phyloP scores from a whole-genome alignment of 2,329 filamentous ascomycete genomes.

The Lasiodiplodia sp. region DNA sequence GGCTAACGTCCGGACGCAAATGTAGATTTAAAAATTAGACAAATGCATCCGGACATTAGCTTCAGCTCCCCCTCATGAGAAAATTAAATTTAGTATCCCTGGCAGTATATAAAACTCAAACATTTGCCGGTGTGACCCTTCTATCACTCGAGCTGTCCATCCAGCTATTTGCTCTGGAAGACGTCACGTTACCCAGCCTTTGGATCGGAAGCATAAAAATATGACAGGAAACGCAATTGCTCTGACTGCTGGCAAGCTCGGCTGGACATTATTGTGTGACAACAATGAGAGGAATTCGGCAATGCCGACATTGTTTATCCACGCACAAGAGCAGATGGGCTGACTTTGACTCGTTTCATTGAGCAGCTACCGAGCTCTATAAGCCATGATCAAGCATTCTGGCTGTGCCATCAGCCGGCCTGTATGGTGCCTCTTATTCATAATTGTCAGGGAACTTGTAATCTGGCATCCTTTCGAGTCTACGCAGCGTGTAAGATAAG shows the following conservation, averaged over 20 bases:
- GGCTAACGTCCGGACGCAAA: too few species aligned
- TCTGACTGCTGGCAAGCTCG: too few species aligned
- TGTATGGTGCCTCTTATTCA: neutral
- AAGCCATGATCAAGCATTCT: neutral
- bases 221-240: too few species aligned
- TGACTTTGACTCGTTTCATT: neutral
- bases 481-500: neutral
- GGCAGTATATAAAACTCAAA: too few species aligned
- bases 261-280: neutral
- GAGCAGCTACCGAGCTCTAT: neutral
- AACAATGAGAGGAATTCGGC: neutral
- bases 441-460: neutral
- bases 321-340: neutral
- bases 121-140: too few species aligned
- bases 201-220: too few species aligned
- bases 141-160: too few species aligned
- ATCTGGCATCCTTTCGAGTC: neutral
- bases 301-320: neutral
- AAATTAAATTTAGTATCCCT: too few species aligned
- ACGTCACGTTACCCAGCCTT: too few species aligned
- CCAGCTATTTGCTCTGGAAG: too few species aligned
- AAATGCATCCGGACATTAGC: too few species aligned
- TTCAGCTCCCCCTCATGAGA: neutral
- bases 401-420: neutral
- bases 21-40: too few species aligned